phyloP scores from a whole-genome alignment of 75 land plant genomes.

The Adiantum capillusveneris region DNA sequence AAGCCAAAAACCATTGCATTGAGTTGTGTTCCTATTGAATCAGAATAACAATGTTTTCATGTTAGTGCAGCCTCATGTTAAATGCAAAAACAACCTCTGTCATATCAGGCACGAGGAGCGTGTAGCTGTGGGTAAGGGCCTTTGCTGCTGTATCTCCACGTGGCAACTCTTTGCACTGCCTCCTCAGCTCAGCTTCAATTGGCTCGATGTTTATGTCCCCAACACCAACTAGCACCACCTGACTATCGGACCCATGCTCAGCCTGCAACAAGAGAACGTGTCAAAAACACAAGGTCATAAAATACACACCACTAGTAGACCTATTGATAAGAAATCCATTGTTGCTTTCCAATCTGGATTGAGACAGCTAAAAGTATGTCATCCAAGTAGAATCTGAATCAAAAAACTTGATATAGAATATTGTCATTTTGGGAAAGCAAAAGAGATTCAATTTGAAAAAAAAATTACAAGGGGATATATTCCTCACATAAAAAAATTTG shows the following conservation, averaged over 20 bases:
- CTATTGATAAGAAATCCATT: background rate
- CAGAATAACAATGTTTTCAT: no score
- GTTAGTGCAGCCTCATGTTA: background rate
- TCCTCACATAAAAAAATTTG: no score
- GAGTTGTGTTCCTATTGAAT: background rate
- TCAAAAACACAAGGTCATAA: background rate
- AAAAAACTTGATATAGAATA: no score
- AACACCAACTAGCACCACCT: slow-evolving; percentile 88
- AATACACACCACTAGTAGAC: background rate
- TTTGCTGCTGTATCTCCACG: slow-evolving; percentile 80
- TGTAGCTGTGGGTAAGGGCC: slow-evolving; percentile 87
- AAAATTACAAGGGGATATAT: no score
- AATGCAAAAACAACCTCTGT: slow-evolving; percentile 81
- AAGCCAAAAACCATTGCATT: background rate
- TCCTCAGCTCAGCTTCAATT: slow-evolving; percentile 61
- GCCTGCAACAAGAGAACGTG: no score
- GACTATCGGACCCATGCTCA: slow-evolving; percentile 99
- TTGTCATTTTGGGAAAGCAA: no score
- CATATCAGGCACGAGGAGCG: slow-evolving; percentile 68
- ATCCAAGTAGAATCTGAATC: no score
- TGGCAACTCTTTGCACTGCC: slow-evolving; percentile 75
- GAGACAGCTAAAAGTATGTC: no score
- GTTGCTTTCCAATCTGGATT: background rate
- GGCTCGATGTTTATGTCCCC: slow-evolving; percentile 72
- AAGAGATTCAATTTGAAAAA: no score